Conservation (phyloP, 2,329 filamentous ascomycete genomes). For the Claviceps digitariae region DNA sequence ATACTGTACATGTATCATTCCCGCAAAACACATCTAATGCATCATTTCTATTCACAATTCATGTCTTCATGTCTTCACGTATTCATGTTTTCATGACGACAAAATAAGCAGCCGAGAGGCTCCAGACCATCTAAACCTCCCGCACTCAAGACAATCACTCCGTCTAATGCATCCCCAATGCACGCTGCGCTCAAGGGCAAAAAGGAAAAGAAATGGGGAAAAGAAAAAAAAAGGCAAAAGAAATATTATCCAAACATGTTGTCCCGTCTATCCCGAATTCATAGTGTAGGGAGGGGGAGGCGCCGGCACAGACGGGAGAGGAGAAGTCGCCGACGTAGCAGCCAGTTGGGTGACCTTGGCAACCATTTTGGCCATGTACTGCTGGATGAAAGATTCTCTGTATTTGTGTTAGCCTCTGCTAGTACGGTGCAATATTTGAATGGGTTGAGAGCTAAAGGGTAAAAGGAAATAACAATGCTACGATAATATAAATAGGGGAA, state of each 20-base stretch:
- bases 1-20: no score
- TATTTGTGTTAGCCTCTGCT: slow-evolving; percentile 1
- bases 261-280: slow-evolving; percentile 4
- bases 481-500: not conserved
- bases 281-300: slow-evolving; percentile 14
- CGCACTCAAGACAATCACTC: not conserved
- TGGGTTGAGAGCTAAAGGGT: not conserved
- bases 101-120: not conserved
- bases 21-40: not conserved
- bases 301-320: slow-evolving; percentile 2
- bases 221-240: not conserved
- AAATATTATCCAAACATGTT: slow-evolving; percentile 7
- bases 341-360: slow-evolving; percentile 30
- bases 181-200: not conserved
- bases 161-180: not conserved
- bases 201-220: no score
- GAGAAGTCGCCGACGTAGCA: not conserved
- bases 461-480: not conserved
- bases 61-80: not conserved
- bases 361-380: slow-evolving; percentile 63
- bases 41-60: not conserved
- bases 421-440: not conserved
- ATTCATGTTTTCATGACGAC: not conserved
- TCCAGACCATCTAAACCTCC: not conserved
- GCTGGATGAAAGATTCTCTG: slow-evolving; percentile 62